Conservation (phyloP, 805 yeast genomes). For the Hanseniaspora meyeri region DNA sequence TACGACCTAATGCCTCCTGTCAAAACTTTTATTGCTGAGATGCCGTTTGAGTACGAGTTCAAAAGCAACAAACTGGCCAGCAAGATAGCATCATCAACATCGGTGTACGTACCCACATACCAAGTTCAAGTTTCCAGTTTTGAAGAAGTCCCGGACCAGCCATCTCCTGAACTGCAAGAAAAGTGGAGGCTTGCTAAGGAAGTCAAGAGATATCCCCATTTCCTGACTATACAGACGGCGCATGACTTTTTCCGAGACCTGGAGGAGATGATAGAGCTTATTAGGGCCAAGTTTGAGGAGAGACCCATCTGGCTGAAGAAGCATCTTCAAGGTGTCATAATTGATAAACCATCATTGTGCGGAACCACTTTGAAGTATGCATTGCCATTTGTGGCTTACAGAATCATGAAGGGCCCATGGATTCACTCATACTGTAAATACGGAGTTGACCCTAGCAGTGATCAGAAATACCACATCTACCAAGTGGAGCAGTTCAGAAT, state of each 20-base stretch:
- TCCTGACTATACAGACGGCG: conserved; percentile 20
- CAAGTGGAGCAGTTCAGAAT: conserved; percentile 73
- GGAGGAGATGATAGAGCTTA: conserved; percentile 22
- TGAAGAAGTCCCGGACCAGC: conserved; percentile 36
- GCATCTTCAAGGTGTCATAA: conserved; percentile 45
- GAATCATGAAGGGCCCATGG: conserved; percentile 89
- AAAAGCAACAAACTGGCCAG: conserved; percentile 43
- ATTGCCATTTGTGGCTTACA: conserved; percentile 70
- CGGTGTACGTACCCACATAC: conserved; percentile 30
- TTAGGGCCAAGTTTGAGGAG: conserved; percentile 40
- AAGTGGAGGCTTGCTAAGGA: conserved; percentile 32
- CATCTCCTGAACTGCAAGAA: conserved; percentile 38
- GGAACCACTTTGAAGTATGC: conserved; percentile 46
- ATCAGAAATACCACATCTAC: conserved; percentile 43
- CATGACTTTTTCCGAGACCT: conserved; percentile 25
- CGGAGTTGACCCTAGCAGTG: conserved; percentile 64
- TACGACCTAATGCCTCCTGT: conserved; percentile 78
- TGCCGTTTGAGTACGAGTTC: conserved; percentile 69
- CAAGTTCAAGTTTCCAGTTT: conserved; percentile 40
- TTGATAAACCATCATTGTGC: conserved; percentile 24
- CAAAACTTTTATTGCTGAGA: conserved; percentile 57
- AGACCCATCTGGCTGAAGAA: conserved; percentile 82
- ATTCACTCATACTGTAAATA: conserved; percentile 67
- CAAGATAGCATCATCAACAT: conserved; percentile 21
- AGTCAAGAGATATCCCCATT: conserved; percentile 26